Base-by-base conservation (phyloP, 2,329 filamentous ascomycete genomes). In the Exophiala alcalophila region DNA sequence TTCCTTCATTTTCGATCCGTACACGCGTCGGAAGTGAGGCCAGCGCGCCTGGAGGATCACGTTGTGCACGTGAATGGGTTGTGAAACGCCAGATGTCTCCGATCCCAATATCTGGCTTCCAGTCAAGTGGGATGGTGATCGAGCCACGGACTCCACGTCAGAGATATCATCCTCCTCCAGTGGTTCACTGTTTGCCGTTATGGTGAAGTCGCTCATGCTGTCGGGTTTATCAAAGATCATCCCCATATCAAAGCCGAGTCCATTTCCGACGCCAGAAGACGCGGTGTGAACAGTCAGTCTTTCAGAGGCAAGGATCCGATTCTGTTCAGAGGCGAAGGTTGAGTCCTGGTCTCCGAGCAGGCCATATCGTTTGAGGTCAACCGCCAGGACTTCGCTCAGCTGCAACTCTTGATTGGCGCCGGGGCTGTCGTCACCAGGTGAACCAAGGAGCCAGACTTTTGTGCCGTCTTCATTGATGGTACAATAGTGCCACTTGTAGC, bases 401-500 rank as follows among this genome's bases (percentile, higher is more conserved):
- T 94, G 94, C 61, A 96, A 91, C 60, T 95, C 91, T 44, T 89
- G 83, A 3, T 81, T 83, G 10, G 78, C 76, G 2, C 78, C 83
- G 26, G 83, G 83, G 33, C 81, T 80, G 5, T 76, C 72, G 27
- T 95, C 88, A 3, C 86, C 83, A 2, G 86, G 86, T 58, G 89
- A 96, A 6, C 92, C 92, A n/a, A 98, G 75, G 16, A 98, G 73
- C 90, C 92, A 98, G 5, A 89, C 92, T 61, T 94, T 95, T 5
- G 92, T 96, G 4, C 91, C 91, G 57, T 94, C 87, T 48, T 92
- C 83, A 61, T 96, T 94, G 67, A 96, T 85, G 3, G 89, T 94
- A 63, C 92, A 97, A 62, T 98, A 98, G 64, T 97, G 91, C 92
- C 92, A 98, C 47, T 91, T 81, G 63, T 92, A 97, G n/a, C 85